phyloP scores from a whole-genome alignment of 345 rosid genomes.

The Eucalyptus curtisii region DNA sequence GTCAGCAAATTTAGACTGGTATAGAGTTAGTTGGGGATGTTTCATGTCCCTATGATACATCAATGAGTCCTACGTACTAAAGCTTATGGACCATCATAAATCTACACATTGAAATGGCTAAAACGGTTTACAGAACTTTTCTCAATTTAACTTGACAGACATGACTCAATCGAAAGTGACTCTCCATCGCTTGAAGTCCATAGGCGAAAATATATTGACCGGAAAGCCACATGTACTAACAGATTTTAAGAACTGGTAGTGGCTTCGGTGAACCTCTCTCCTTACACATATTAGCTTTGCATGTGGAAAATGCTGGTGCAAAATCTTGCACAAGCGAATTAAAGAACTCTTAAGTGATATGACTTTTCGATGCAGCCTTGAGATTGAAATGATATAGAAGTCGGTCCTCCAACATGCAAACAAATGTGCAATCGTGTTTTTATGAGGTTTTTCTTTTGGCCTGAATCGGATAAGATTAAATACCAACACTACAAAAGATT shows the following conservation, averaged over 20 bases:
- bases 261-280: not conserved
- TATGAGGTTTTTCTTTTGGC: not conserved
- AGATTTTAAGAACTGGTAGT: not conserved
- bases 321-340: not conserved
- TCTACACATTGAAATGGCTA: not conserved
- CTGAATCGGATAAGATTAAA: not conserved
- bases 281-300: not conserved
- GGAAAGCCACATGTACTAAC: not conserved
- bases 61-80: not conserved
- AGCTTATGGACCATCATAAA: not conserved
- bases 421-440: not conserved
- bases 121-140: not conserved
- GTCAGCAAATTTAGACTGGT: not conserved
- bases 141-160: not conserved
- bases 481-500: not conserved
- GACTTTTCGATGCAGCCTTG: not conserved
- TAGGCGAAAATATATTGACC: not conserved
- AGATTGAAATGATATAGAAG: not conserved
- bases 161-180: not conserved
- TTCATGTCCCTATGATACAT: not conserved
- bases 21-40: not conserved
- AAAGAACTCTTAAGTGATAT: not conserved
- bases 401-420: not conserved
- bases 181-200: not conserved
- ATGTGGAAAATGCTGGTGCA: not conserved